A percentile compares a stretch with the other conserved stretches of the same genome.
Conservation (phyloP, 2,329 filamentous ascomycete species). For the Paecilomyces sp. region DNA sequence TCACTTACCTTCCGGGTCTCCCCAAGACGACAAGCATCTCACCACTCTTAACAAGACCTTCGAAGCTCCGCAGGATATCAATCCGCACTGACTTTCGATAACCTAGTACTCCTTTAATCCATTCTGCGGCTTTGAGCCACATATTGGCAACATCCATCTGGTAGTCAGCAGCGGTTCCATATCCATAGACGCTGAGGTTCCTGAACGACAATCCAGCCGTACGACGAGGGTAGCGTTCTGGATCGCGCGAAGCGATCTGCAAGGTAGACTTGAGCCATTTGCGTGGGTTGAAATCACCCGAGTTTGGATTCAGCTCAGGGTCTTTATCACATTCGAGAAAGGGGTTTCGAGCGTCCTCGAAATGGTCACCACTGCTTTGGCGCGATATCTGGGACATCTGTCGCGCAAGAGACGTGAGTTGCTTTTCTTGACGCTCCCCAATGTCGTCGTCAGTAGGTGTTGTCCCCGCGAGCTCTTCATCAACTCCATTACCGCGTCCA, state of each 20-base stretch:
- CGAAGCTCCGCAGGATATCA: conserved; percentile 56
- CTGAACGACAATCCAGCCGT: conserved; percentile 60
- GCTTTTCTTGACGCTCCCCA: not conserved
- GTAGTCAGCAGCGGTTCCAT: conserved; percentile 61
- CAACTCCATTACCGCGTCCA: not conserved
- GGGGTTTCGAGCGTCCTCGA: not conserved
- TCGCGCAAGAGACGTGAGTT: not conserved
- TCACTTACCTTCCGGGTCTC: not conserved
- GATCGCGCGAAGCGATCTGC: conserved; percentile 45
- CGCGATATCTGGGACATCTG: not conserved
- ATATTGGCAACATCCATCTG: conserved; percentile 46
- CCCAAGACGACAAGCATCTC: conserved; percentile 52
- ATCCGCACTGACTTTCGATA: conserved; percentile 36
- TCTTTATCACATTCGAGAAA: conserved; percentile 1
- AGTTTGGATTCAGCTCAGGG: conserved; percentile 43
- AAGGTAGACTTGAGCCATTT: conserved; percentile 57
- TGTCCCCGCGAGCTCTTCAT: not conserved
- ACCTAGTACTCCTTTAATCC: conserved; percentile 19
- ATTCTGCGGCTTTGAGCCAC: conserved; percentile 27
- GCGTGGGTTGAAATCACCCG: conserved; percentile 47
- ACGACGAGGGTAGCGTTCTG: conserved; percentile 45
- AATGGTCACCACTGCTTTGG: not conserved
- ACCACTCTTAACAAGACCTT: conserved; percentile 52
- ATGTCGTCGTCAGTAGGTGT: not conserved
- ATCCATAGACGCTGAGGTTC: conserved; percentile 62